A percentile compares a stretch with the other conserved stretches of the same genome.
Conservation (phyloP, 2,329 filamentous ascomycete genomes). For the Colletotrichum falcatum region DNA sequence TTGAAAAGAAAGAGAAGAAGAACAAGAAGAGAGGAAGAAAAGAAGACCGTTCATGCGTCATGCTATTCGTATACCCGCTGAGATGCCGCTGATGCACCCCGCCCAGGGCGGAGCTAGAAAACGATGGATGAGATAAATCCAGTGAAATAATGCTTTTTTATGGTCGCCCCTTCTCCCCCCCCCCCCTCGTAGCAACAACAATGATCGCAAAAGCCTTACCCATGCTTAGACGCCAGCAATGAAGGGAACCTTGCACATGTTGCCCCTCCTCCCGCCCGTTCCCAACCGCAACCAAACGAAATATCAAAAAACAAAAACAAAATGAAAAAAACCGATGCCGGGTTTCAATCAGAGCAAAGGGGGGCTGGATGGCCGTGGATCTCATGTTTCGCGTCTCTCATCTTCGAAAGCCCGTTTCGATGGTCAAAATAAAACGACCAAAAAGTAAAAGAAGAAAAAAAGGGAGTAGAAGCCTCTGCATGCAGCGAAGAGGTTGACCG, state of each 20-base stretch:
- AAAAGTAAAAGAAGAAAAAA: not conserved
- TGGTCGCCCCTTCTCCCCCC: too few species aligned
- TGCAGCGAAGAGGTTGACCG: not conserved
- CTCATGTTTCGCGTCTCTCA: conserved; percentile 12
- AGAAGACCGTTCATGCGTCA: not conserved
- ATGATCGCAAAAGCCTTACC: not conserved
- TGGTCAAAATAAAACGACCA: not conserved
- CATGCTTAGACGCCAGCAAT: conserved; percentile 27
- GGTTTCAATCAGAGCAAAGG: not conserved
- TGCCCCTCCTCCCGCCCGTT: not conserved
- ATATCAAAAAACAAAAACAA: not conserved
- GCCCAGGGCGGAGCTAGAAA: not conserved
- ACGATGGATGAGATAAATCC: too few species aligned
- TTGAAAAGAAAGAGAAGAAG: too few species aligned
- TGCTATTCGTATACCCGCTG: not conserved
- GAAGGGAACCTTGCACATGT: not conserved
- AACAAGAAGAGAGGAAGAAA: not conserved
- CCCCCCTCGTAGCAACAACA: too few species aligned
- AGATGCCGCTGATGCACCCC: not conserved
- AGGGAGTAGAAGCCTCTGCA: not conserved
- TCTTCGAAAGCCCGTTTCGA: not conserved
- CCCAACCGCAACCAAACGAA: not conserved
- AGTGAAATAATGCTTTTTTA: conserved; percentile 8
- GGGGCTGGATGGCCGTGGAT: not conserved
- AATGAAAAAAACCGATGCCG: not conserved